phyloP scores from a whole-genome alignment of 1,284 basidiomycete genomes.

The Sphagnurus paluster region DNA sequence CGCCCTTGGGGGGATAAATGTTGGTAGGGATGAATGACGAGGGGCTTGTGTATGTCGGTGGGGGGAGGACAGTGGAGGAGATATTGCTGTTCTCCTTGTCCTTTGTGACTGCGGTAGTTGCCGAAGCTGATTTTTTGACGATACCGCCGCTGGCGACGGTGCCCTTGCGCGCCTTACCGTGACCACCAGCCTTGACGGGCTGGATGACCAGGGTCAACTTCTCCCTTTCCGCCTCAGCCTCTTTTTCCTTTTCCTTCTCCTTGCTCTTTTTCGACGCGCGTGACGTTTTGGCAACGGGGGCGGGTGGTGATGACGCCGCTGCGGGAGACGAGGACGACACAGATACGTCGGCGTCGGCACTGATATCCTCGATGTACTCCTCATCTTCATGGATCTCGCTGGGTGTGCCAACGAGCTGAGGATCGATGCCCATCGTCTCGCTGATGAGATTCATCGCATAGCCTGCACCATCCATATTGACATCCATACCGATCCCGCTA shows the following conservation, averaged over 20 bases:
- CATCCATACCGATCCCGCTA: constrained; percentile 19
- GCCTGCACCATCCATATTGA: constrained; percentile 18
- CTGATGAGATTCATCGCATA: constrained; percentile 16
- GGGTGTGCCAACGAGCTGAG: constrained; percentile 46
- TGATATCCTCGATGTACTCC: constrained; percentile 13
- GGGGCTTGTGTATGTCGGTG: constrained; percentile 11
- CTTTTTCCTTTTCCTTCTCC: constrained; percentile 17
- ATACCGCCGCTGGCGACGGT: constrained; percentile 75
- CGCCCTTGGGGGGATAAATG: constrained; percentile 9
- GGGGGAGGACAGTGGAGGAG: background rate
- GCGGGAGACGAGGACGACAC: constrained; percentile 13
- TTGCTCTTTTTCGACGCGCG: constrained; percentile 11
- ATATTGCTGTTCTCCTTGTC: constrained; percentile 36
- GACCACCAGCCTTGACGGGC: constrained; percentile 57
- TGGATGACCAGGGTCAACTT: constrained; percentile 39
- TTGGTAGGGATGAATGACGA: constrained; percentile 14
- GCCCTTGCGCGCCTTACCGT: constrained; percentile 65
- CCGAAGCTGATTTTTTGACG: constrained; percentile 48
- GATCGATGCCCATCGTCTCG: constrained; percentile 40
- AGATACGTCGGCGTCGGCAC: constrained; percentile 15
- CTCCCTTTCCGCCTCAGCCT: constrained; percentile 21
- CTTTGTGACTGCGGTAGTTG: constrained; percentile 13
- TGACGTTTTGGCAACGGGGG: constrained; percentile 4
- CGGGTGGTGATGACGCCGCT: constrained; percentile 8
- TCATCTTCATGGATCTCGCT: constrained; percentile 35